Conservation (phyloP, 805 yeast species). For the Candida broadrunensis region DNA sequence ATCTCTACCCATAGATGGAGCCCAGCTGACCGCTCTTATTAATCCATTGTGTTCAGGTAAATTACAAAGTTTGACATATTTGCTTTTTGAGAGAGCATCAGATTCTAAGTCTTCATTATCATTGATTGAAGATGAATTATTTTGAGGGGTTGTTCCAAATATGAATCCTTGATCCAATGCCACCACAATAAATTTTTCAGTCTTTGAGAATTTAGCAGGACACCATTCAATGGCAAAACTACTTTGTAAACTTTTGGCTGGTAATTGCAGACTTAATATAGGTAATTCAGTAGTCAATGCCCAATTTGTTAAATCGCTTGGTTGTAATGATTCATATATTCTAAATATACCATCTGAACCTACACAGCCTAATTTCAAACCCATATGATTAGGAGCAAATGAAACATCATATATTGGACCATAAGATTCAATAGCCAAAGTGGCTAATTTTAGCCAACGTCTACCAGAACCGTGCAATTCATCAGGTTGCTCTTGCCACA, state of each 20-base stretch:
- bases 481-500: slow-evolving; percentile 88
- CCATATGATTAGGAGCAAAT: slow-evolving; percentile 83
- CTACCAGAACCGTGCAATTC: slow-evolving; percentile 75
- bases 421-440: slow-evolving; percentile 72
- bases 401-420: slow-evolving; percentile 90
- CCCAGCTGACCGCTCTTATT: slow-evolving; percentile 91
- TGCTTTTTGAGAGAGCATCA: slow-evolving; percentile 18
- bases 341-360: slow-evolving; percentile 87
- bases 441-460: slow-evolving; percentile 75
- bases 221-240: slow-evolving; percentile 90
- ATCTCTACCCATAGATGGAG: slow-evolving; percentile 91
- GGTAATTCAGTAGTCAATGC: slow-evolving; percentile 68
- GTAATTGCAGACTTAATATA: slow-evolving; percentile 59
- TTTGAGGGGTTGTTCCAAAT: slow-evolving; percentile 36
- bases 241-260: slow-evolving; percentile 78
- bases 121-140: slow-evolving; percentile 4
- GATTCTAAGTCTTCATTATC: slow-evolving; percentile 9
- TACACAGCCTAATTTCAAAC: slow-evolving; percentile 78
- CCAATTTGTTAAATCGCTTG: slow-evolving; percentile 86
- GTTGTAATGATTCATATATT: slow-evolving; percentile 84
- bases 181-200: slow-evolving; percentile 78
- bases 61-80: slow-evolving; percentile 54
- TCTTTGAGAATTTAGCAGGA: slow-evolving; percentile 68
- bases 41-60: slow-evolving; percentile 84
- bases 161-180: slow-evolving; percentile 86